Conservation (phyloP, 225 moss, liverwort and hornwort genomes). For the Marchantia paleacea region DNA sequence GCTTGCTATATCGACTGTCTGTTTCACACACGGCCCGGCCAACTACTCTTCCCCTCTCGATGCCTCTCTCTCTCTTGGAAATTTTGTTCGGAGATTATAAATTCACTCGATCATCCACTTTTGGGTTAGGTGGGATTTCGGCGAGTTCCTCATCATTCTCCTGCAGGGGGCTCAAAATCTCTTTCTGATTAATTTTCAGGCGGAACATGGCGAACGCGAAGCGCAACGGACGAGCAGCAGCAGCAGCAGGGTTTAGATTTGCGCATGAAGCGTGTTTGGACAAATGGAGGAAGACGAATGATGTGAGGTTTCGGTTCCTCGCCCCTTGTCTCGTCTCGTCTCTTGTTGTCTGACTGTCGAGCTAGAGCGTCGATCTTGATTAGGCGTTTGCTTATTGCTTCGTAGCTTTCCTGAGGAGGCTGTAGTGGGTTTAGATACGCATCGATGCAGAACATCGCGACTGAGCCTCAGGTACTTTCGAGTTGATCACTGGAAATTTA, state of each 20-base stretch:
- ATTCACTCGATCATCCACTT: background rate
- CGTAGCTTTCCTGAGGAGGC: too few relatives aligned
- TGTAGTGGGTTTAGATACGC: too few relatives aligned
- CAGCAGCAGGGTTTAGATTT: constrained; percentile 2
- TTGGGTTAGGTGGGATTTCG: background rate
- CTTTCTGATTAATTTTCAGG: background rate
- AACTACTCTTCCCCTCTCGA: constrained; percentile 3
- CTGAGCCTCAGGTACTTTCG: too few relatives aligned
- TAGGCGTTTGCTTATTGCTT: background rate
- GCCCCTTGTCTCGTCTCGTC: background rate
- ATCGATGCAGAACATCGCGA: too few relatives aligned
- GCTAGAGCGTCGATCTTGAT: background rate
- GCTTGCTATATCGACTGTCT: background rate
- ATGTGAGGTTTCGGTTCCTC: constrained; percentile 3
- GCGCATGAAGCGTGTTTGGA: constrained; percentile 9
- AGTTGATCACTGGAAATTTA: too few relatives aligned
- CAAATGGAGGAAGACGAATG: constrained; percentile 13
- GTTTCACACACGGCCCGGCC: background rate
- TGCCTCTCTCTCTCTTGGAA: background rate
- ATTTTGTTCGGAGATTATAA: background rate
- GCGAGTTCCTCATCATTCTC: background rate
- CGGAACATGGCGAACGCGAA: constrained; percentile 8
- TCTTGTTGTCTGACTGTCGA: background rate
- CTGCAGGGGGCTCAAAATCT: background rate
- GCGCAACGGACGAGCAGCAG: constrained; percentile 10